Evolutionary conservation across 805 yeast species (phyloP).

Genomic region (Ogataea minuta): DNA sequence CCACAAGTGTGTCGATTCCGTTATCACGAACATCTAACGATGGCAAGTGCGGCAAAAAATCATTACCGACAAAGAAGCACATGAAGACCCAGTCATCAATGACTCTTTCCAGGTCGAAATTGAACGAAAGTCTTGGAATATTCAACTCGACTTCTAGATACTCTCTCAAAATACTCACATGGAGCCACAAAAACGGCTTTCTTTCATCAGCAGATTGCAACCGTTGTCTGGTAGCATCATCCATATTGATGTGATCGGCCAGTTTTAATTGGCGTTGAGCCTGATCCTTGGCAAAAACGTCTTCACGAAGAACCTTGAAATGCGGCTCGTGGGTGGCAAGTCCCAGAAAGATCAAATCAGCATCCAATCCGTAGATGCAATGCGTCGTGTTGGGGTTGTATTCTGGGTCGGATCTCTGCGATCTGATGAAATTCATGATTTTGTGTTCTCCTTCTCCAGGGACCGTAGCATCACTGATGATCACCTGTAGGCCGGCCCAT

Average conservation of each 20-base stretch:
- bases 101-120: conserved; percentile 89
- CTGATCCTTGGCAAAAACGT: conserved; percentile 82
- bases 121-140: conserved; percentile 65
- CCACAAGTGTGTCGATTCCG: conserved; percentile 78
- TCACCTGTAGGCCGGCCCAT: conserved; percentile 86
- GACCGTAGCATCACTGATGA: conserved; percentile 91
- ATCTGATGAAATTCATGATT: conserved; percentile 91
- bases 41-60: conserved; percentile 95
- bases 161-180: conserved; percentile 82
- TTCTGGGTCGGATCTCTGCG: conserved; percentile 82
- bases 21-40: conserved; percentile 92
- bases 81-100: conserved; percentile 98
- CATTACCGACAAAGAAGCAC: conserved; percentile 98
- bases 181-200: conserved; percentile 93
- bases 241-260: conserved; percentile 53
- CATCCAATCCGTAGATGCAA: conserved; percentile 96
- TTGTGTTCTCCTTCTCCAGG: conserved; percentile 99
- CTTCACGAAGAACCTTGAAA: conserved; percentile 90
- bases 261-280: conserved; percentile 41
- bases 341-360: conserved; percentile 93
- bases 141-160: conserved; percentile 79
- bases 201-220: conserved; percentile 45
- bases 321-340: conserved; percentile 98
- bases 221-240: conserved; percentile 52
- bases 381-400: conserved; percentile 94